Evolutionary conservation across 2,329 filamentous ascomycete species (phyloP), one percentile per base, ranked within the genome.

Genomic region (Nemania sp.): DNA sequence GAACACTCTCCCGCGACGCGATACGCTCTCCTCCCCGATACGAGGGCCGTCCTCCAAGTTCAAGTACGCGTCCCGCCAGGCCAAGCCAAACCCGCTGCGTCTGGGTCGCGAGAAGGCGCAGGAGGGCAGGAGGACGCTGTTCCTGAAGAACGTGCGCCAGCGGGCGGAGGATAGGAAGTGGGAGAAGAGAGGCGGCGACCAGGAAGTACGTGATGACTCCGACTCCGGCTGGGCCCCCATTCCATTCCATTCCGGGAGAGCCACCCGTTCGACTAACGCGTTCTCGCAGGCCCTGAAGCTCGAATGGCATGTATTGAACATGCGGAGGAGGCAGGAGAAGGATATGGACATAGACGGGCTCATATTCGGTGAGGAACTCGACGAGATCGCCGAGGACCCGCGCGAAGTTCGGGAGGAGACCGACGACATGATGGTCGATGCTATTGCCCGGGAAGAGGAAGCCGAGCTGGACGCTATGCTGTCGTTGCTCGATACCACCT

Each of bases 61-160:
- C 72, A 83, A 79, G 59, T 88, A 80, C 66, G 79, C 84, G 29
- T 76, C 83, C 62, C 81, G 86, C 15, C 78, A 79, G 13, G 76
- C 81, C 55, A 88, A 88, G 62, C 80, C 82, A 37, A 91, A 89
- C 63, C 89, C 88, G 0, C 68, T 89, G 6, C 75, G 87, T 17
- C 82, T 83, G 65, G 83, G 77, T 62, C 81, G 85, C 52, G 84
- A 92, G 71, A 85, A 84, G 17, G 79, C 80, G 0, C 84, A 87
- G 57, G 87, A 91, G 71, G 79, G 83, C 55, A 79, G 90, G 59
- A 80, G 90, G 48, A 83, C 84, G 34, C 78, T 89, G 57, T 94
- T 94, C 68, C 76, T 94, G 60, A 85, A 87, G 70, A 89, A 82
- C 53, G 86, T 90, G 17, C 80, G 85, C 60, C 82, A 86, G 68